Percentiles rank a stretch among this genome's conserved stretches.
phyloP scores from a whole-genome alignment of 2,329 filamentous ascomycete genomes.

The Colletotrichum sp. region DNA sequence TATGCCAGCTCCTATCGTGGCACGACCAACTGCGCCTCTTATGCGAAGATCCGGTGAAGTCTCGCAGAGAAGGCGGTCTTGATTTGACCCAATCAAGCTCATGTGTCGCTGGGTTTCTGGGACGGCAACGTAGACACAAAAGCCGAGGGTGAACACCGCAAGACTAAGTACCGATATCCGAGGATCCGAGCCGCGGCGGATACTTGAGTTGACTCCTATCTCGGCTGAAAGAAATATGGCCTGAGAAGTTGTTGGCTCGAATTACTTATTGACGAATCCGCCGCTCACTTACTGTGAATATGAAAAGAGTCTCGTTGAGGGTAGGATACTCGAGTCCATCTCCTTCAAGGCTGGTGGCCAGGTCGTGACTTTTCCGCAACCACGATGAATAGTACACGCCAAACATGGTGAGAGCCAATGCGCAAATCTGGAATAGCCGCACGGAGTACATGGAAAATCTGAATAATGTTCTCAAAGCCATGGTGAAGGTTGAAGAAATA shows the following conservation, averaged over 20 bases:
- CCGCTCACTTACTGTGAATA: background rate
- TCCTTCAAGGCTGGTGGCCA: background rate
- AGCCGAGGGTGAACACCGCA: background rate
- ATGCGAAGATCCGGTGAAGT: background rate
- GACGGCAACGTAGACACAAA: background rate
- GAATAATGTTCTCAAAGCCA: background rate
- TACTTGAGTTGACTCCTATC: background rate
- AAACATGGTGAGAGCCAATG: background rate
- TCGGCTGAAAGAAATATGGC: background rate
- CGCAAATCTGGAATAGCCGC: background rate
- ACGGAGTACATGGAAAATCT: background rate
- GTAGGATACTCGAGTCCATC: background rate
- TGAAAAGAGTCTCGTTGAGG: background rate
- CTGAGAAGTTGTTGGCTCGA: background rate
- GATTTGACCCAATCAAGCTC: background rate
- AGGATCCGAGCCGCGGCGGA: background rate
- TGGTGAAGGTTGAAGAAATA: background rate
- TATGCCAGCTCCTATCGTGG: background rate
- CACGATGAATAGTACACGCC: background rate
- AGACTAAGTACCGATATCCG: background rate
- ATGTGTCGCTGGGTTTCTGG: background rate
- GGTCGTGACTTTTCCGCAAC: background rate
- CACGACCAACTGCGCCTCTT: background rate
- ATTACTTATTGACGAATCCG: accelerated
- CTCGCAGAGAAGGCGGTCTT: background rate